Percentiles rank a stretch among this genome's conserved stretches.
These are phyloP conservation scores for Eucalyptus curtisii DNA, from an alignment of 345 rosid species.

Conservation along the genomic window DNA sequence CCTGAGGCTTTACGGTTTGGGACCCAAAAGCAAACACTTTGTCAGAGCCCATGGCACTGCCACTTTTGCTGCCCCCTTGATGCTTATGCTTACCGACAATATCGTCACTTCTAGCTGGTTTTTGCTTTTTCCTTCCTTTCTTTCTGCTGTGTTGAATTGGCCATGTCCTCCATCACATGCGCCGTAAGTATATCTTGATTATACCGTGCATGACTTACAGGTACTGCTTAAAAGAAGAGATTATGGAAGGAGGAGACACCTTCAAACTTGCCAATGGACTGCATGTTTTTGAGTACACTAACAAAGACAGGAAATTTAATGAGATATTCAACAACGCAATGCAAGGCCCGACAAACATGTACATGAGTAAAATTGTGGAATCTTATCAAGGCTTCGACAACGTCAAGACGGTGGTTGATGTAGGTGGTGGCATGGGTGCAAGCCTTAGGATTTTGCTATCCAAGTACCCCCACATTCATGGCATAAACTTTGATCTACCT, in stretches of 20 bases:
- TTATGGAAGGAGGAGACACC: conserved; percentile 13
- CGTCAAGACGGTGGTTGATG: conserved; percentile 11
- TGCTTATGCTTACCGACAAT: conserved; percentile 17
- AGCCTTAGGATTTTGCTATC: not conserved
- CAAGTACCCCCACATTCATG: conserved; percentile 8
- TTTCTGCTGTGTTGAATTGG: not conserved
- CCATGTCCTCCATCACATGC: not conserved
- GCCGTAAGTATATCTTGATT: not conserved
- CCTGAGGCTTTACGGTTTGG: conserved; percentile 11
- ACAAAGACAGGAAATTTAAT: conserved; percentile 15
- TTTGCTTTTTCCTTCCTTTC: not conserved
- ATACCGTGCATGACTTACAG: conserved; percentile 15
- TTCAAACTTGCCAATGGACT: conserved; percentile 5
- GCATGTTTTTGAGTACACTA: conserved; percentile 5
- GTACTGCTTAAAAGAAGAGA: conserved; percentile 14
- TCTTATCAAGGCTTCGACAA: conserved; percentile 6
- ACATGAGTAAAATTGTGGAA: conserved; percentile 8
- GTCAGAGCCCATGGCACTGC: not conserved
- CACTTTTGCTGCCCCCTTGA: conserved; percentile 23
- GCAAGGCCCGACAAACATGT: conserved; percentile 1
- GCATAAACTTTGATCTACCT: conserved; percentile 15
- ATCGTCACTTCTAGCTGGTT: not conserved
- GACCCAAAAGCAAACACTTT: conserved; percentile 27
- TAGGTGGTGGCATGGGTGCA: conserved; percentile 16
- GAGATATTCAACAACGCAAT: conserved; percentile 6